Percentiles rank a stretch among this genome's conserved stretches.
Conservation (phyloP, 805 yeast species). For the Kurtzmaniella cleridarum region DNA sequence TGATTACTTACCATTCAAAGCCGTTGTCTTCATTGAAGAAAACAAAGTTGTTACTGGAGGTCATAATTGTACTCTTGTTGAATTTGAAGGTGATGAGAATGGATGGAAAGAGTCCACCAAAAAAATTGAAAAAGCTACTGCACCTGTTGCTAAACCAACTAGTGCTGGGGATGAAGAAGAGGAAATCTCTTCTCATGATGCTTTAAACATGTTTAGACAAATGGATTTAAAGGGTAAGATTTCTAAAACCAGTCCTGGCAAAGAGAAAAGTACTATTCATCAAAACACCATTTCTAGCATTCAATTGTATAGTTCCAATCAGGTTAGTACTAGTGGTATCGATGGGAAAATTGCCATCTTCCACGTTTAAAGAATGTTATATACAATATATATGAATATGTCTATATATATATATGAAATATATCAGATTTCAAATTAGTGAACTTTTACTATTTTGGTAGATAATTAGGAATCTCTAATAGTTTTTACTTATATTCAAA, state of each 20-base stretch:
- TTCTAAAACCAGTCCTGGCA: conserved; percentile 27
- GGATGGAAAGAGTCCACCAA: conserved; percentile 59
- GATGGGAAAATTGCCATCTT: conserved; percentile 91
- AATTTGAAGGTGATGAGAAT: conserved; percentile 63
- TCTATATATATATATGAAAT: neutral
- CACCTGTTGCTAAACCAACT: conserved; percentile 30
- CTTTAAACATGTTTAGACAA: conserved; percentile 90
- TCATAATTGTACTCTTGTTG: conserved; percentile 84
- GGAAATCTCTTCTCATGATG: conserved; percentile 65
- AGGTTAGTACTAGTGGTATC: conserved; percentile 67
- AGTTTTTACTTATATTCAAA: neutral
- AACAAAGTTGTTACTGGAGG: conserved; percentile 80
- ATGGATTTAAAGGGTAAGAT: conserved; percentile 90
- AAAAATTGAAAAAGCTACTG: conserved; percentile 46
- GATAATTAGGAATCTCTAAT: neutral
- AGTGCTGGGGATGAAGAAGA: conserved; percentile 40
- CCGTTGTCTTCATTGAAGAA: conserved; percentile 66
- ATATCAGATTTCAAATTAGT: neutral
- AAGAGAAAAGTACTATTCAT: conserved; percentile 68
- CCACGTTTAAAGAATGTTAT: conserved; percentile 14
- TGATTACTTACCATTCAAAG: conserved; percentile 71
- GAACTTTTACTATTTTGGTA: neutral
- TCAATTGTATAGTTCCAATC: conserved; percentile 41
- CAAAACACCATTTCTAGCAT: conserved; percentile 82
- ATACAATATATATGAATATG: too few species aligned